Base-by-base conservation (phyloP, 768 basidiomycete species). In the Phlebiopsis gigantea region DNA sequence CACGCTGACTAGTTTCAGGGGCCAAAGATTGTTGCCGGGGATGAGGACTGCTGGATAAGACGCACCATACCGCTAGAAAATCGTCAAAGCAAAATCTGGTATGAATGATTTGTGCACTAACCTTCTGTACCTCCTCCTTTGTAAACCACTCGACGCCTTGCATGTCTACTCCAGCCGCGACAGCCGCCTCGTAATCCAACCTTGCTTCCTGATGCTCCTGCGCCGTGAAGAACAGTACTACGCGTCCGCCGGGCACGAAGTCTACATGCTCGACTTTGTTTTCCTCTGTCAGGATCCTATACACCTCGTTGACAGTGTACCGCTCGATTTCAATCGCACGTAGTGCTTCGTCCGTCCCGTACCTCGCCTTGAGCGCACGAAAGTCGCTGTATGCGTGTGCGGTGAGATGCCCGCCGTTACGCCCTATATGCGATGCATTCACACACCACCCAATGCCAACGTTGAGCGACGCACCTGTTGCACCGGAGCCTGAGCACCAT, bases 331-430 rank as follows among this genome's bases (percentile, higher is more conserved):
- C 71, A 29, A 79, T 75, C 0, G 76, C 75, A 28, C 78, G 77
- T 22, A 72, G 66, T 0, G 87, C 83, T 55, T 90, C 83, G 4
- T 79, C 75, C 0, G 69, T 65, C 0, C 84, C 85, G 61, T 80
- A 81, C 25, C 56, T 53, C 4, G 62, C 42, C 24, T 70, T 60
- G 14, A 75, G 73, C 1, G 62, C 58, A 1, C 62, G 53, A 64
- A 88, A 90, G 1, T 70, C 71, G 0, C 65, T 57, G 65, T 83
- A 84, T 2, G 73, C 65, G 42, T 66, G 66, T 0, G 85, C 78
- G 0, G 82, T 83, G 17, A 91, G 75, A 66, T 91, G 89, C 0
- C 90, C 88, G 1, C 89, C 90, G 61, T 92, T 92, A 28, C 90
- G 75, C 50, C 87, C 87, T 90, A 9, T 17, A 39, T 39, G 46